A percentile compares a stretch with the other conserved stretches of the same genome.
Conservation (phyloP, 2,329 filamentous ascomycete species). For the Fusarium domesticum region DNA sequence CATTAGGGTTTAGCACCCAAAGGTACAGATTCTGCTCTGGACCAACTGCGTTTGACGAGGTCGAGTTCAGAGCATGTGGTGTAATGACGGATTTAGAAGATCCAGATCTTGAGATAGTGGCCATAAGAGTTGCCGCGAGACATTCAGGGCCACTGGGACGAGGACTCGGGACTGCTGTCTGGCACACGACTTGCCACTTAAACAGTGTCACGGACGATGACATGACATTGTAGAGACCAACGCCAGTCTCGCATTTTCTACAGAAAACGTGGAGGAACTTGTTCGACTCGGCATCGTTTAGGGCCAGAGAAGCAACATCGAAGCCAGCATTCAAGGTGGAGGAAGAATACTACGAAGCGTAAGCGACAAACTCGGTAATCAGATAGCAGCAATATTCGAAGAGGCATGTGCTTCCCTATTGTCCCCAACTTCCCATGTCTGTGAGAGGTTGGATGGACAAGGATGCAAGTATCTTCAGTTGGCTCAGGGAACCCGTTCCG, state of each 20-base stretch:
- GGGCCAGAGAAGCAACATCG: constrained; percentile 29
- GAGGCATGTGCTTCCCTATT: constrained; percentile 43
- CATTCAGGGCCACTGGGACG: constrained; percentile 47
- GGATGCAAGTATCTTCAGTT: constrained; percentile 35
- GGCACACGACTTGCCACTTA: constrained; percentile 55
- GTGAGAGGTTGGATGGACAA: constrained; percentile 47
- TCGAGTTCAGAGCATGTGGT: constrained; percentile 29
- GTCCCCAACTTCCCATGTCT: constrained; percentile 49
- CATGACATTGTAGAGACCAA: constrained; percentile 48
- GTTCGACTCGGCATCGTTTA: constrained; percentile 21
- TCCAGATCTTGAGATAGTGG: constrained; percentile 54
- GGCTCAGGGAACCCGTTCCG: constrained; percentile 41
- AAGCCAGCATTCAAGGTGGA: constrained; percentile 32
- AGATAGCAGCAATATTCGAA: constrained; percentile 4
- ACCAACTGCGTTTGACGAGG: constrained; percentile 1
- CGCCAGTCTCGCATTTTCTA: constrained; percentile 41
- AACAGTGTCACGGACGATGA: constrained; percentile 49
- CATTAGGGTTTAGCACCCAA: constrained; percentile 56
- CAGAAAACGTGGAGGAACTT: constrained; percentile 45
- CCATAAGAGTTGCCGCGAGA: constrained; percentile 50
- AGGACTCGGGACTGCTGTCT: constrained; percentile 24
- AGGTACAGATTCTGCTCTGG: constrained; percentile 40
- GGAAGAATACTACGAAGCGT: constrained; percentile 38
- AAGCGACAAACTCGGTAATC: constrained; percentile 19
- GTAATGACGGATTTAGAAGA: constrained; percentile 55